Base-by-base conservation (phyloP, 2,329 filamentous ascomycete genomes). In the Dothistroma septosporum region DNA sequence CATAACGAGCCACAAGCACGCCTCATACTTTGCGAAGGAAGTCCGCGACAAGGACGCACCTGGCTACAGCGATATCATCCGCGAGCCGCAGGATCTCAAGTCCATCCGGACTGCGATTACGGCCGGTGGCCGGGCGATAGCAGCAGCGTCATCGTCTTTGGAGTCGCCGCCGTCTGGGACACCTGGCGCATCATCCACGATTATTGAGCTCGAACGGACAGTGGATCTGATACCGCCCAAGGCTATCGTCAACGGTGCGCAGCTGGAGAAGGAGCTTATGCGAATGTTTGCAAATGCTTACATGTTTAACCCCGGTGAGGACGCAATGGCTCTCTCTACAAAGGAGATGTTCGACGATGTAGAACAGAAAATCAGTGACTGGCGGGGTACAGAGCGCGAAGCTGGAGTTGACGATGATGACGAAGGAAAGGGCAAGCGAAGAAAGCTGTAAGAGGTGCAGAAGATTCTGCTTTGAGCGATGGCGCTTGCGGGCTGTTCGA, bases 271-370 rank as follows among this genome's bases (percentile, higher is more conserved):
- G 66, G 93, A 97, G 74, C 80, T 97, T 11, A 91, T 95, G 69
- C 90, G 95, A 69, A 97, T 97, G 90, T 96, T 97, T 74, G 91
- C 92, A 67, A 97, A 97, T 71, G 93, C 94, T 19, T 89, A 97
- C 76, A 97, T 99, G 94, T 99, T 96, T 80, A 97, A 97, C 69
- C 87, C 90, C 0, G 91, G 96, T 64, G 91, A 96, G 75, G 91
- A 93, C 41, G 91, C 89, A 3, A 87, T 97, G 32, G 92, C 96
- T 33, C 88, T 90, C 61, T 91, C 96, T 71, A 92, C 92, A 0
- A 82, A 88, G 59, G 89, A 91, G 74, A 97, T 97, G 92, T 95
- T 91, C 69, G 83, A 89, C 61, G 90, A 93, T 74, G 90, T 96
- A 1, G 89, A 96, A 76, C 87, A 88, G 72, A 84, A 89, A 21